phyloP scores from a whole-genome alignment of 2,329 filamentous ascomycete species.

The Plenodomus tracheiphilus region DNA sequence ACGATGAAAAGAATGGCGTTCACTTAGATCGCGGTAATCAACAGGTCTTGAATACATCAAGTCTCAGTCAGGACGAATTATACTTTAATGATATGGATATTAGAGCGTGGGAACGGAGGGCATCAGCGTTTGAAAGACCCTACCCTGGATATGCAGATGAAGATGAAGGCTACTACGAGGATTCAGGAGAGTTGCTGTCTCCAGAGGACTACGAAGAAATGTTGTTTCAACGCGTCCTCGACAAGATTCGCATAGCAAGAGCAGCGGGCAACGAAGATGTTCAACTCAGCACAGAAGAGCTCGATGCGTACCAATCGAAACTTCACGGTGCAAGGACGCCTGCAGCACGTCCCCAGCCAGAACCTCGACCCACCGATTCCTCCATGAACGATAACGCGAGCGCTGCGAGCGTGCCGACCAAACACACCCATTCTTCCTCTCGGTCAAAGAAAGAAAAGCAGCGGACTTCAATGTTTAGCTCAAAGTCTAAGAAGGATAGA shows the following conservation, averaged over 20 bases:
- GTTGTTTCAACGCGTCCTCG: constrained; percentile 75
- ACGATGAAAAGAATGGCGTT: constrained; percentile 54
- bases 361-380: constrained; percentile 22
- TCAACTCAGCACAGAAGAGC: constrained; percentile 75
- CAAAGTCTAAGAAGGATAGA: constrained; percentile 38
- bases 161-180: constrained; percentile 53
- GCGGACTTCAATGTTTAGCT: constrained; percentile 32
- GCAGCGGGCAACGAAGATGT: constrained; percentile 77
- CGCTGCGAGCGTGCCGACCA: constrained; percentile 31
- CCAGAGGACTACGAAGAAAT: constrained; percentile 66
- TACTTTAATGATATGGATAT: constrained; percentile 55
- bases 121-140: constrained; percentile 54
- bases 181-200: constrained; percentile 45
- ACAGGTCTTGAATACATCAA: constrained; percentile 33
- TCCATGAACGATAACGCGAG: constrained; percentile 37
- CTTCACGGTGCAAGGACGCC: constrained; percentile 54
- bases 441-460: constrained; percentile 43
- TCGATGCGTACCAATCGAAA: constrained; percentile 75
- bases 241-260: constrained; percentile 77
- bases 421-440: constrained; percentile 25
- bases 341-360: constrained; percentile 30
- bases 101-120: constrained; percentile 44
- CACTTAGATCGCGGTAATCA: constrained; percentile 46
- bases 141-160: constrained; percentile 55
- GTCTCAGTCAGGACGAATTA: constrained; percentile 50